These are phyloP conservation scores for Lachancea sp. DNA, from an alignment of 805 yeast species.

Conservation along the genomic window DNA sequence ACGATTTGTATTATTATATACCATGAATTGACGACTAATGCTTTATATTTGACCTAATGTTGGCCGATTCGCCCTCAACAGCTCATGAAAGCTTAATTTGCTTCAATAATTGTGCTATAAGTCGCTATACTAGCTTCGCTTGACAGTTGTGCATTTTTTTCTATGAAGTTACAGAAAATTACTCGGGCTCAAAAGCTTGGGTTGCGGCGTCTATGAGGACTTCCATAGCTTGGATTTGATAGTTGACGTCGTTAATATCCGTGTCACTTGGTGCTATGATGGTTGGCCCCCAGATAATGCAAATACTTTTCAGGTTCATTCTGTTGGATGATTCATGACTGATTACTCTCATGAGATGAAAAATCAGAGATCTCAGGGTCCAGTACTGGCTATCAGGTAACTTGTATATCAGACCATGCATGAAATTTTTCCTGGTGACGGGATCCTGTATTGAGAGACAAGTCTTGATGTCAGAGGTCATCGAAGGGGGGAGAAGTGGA, in stretches of 20 bases:
- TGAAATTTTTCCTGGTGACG: constrained; percentile 55
- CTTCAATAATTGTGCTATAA: too few relatives aligned
- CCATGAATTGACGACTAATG: constrained; percentile 1
- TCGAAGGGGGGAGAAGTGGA: constrained; percentile 25
- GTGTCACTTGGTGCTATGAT: constrained; percentile 62
- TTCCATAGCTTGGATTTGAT: constrained; percentile 73
- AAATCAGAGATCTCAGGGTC: constrained; percentile 74
- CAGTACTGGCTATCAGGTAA: constrained; percentile 94
- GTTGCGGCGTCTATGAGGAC: constrained; percentile 77
- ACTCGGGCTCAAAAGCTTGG: constrained; percentile 68
- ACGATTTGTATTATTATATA: constrained; percentile 4
- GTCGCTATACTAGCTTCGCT: too few relatives aligned
- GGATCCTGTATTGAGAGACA: constrained; percentile 68
- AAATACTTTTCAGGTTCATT: constrained; percentile 76
- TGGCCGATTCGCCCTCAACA: too few relatives aligned
- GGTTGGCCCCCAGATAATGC: constrained; percentile 94
- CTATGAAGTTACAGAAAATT: constrained; percentile 4
- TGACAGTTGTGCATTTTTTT: too few relatives aligned
- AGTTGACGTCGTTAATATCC: constrained; percentile 66
- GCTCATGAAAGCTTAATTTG: too few relatives aligned
- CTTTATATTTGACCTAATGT: too few relatives aligned
- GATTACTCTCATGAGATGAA: constrained; percentile 76
- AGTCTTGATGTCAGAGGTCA: constrained; percentile 28
- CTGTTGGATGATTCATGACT: constrained; percentile 57
- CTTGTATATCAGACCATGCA: constrained; percentile 83